Conservation (phyloP, 768 basidiomycete genomes). For the Panaeolus papilionaceus region DNA sequence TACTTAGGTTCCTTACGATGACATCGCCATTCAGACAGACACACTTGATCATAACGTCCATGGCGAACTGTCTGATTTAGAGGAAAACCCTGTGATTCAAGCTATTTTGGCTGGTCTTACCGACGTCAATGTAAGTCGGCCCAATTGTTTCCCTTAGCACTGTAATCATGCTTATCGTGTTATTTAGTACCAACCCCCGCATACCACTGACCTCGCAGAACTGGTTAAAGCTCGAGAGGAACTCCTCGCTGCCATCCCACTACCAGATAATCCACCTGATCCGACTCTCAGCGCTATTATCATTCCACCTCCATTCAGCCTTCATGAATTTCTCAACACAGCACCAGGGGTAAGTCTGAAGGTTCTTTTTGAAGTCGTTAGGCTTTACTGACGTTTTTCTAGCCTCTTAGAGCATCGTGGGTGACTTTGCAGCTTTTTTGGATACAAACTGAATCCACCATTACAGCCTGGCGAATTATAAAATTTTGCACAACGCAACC, state of each 20-base stretch:
- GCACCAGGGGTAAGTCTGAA: slow-evolving; percentile 56
- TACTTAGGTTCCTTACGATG: slow-evolving; percentile 11
- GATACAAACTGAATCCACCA: background rate
- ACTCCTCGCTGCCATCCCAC: slow-evolving; percentile 62
- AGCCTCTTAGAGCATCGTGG: slow-evolving; percentile 67
- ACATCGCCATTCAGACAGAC: slow-evolving; percentile 27
- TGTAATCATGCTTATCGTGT: background rate
- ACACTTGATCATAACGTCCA: background rate
- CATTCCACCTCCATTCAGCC: slow-evolving; percentile 65
- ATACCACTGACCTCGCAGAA: slow-evolving; percentile 45
- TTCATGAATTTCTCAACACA: slow-evolving; percentile 73
- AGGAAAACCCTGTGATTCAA: slow-evolving; percentile 1
- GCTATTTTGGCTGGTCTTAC: background rate
- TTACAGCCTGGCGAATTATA: slow-evolving; percentile 67
- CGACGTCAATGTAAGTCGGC: slow-evolving; percentile 20
- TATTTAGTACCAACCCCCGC: slow-evolving; percentile 31
- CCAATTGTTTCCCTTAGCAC: background rate
- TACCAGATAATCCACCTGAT: slow-evolving; percentile 68
- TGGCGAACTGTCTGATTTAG: background rate
- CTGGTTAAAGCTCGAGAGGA: slow-evolving; percentile 60
- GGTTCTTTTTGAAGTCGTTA: background rate
- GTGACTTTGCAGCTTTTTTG: slow-evolving; percentile 28
- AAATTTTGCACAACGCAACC: slow-evolving; percentile 68
- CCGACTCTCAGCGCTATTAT: slow-evolving; percentile 72
- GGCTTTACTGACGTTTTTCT: slow-evolving; percentile 18